phyloP scores from a whole-genome alignment of 306 rosid genomes.

The Cotoneaster glaucophyllus region DNA sequence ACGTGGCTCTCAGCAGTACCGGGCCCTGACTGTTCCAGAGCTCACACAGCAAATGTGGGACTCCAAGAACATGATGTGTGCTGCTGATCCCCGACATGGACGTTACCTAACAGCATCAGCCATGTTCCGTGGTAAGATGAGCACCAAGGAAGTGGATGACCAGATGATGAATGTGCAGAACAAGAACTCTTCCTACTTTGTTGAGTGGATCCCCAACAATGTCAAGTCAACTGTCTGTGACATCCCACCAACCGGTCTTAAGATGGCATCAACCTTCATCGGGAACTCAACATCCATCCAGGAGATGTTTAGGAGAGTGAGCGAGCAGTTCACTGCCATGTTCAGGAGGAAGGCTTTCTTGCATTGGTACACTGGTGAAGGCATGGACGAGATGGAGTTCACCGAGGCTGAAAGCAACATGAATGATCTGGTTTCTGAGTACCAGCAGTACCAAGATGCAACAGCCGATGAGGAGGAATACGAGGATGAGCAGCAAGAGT shows the following conservation, averaged over 20 bases:
- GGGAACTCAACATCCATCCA: constrained; percentile 41
- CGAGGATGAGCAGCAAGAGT: constrained; percentile 29
- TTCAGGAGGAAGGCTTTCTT: constrained; percentile 43
- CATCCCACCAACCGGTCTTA: constrained; percentile 39
- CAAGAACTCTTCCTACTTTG: constrained; percentile 43
- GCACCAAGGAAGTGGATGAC: constrained; percentile 40
- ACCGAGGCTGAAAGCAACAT: constrained; percentile 43
- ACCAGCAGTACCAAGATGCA: constrained; percentile 47
- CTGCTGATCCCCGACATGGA: constrained; percentile 40
- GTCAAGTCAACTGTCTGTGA: constrained; percentile 41
- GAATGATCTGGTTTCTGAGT: constrained; percentile 38
- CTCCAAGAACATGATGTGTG: constrained; percentile 43
- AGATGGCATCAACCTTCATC: constrained; percentile 37
- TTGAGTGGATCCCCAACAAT: constrained; percentile 47
- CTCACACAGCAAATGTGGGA: constrained; percentile 48
- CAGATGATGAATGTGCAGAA: constrained; percentile 46
- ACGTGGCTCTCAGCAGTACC: constrained; percentile 37
- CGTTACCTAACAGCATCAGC: constrained; percentile 37
- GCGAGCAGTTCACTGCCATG: constrained; percentile 43
- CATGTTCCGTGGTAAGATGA: constrained; percentile 43
- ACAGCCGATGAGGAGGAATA: constrained; percentile 34
- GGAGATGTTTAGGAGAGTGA: constrained; percentile 46
- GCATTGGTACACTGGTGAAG: constrained; percentile 51
- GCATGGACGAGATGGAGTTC: constrained; percentile 46
- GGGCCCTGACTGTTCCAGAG: constrained; percentile 34